Percentiles rank a stretch among this genome's conserved stretches.
Conservation (phyloP, 371 early-diverging fungal species). For the Syncephalastrum contaminatum region DNA sequence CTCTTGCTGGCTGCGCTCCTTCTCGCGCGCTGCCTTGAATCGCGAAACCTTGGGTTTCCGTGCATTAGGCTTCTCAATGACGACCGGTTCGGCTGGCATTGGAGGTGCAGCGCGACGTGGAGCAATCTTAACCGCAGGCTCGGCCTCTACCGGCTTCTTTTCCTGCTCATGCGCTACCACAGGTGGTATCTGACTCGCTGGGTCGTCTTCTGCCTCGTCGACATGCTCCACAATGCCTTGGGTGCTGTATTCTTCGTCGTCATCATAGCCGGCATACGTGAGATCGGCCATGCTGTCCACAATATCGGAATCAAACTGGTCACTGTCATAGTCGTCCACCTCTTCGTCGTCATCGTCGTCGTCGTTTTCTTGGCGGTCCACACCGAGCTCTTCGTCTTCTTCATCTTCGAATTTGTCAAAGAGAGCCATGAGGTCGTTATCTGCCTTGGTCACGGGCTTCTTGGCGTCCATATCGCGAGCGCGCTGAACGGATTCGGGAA, state of each 20-base stretch:
- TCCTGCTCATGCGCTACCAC: conserved; percentile 12
- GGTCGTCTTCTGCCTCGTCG: conserved; percentile 54
- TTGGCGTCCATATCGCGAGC: neutral
- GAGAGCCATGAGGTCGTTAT: conserved; percentile 50
- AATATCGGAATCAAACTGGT: conserved; percentile 51
- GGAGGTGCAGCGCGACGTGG: neutral
- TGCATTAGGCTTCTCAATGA: conserved; percentile 5
- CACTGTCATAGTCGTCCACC: conserved; percentile 43
- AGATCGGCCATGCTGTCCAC: conserved; percentile 45
- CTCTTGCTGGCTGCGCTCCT: conserved; percentile 1
- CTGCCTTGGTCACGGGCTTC: conserved; percentile 15
- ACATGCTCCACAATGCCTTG: conserved; percentile 56
- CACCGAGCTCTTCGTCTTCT: conserved; percentile 43
- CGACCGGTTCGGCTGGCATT: no score
- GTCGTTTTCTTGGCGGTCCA: conserved; percentile 19
- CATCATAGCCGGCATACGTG: conserved; percentile 28
- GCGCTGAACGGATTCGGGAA: neutral
- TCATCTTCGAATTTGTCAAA: conserved; percentile 60
- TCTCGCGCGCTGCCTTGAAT: conserved; percentile 11
- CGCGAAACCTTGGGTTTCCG: conserved; percentile 4
- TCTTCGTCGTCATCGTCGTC: conserved; percentile 51
- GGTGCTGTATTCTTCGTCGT: conserved; percentile 55
- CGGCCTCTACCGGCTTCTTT: neutral
- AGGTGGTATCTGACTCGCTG: conserved; percentile 16
- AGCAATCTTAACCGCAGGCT: neutral